These are phyloP conservation scores for Dalbergia cultrata DNA, from an alignment of 306 rosid genomes.

Conservation along the genomic window DNA sequence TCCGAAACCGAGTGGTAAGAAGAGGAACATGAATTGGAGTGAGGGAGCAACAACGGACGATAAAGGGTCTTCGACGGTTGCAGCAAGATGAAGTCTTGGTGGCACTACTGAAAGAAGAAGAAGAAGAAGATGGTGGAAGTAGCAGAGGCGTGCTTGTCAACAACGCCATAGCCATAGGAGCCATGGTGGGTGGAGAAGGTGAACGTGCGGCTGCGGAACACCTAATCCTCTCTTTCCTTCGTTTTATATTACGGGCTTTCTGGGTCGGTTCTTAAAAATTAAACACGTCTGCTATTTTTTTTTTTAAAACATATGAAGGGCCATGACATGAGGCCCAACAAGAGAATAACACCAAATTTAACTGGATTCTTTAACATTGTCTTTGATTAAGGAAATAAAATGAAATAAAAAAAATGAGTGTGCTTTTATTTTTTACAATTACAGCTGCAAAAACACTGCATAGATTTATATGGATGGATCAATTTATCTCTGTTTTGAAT, in stretches of 20 bases:
- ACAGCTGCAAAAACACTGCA: too few relatives aligned
- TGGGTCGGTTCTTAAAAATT: background rate
- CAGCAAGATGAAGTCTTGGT: slow-evolving; percentile 29
- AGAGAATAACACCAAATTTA: too few relatives aligned
- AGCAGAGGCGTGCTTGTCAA: slow-evolving; percentile 28
- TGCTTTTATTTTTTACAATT: too few relatives aligned
- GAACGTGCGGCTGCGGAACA: slow-evolving; percentile 37
- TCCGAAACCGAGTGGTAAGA: slow-evolving; percentile 38
- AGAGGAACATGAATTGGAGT: background rate
- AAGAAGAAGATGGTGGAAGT: slow-evolving; percentile 17
- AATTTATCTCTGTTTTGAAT: too few relatives aligned
- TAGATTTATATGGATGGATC: too few relatives aligned
- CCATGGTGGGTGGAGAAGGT: background rate
- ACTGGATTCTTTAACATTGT: too few relatives aligned
- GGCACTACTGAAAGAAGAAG: slow-evolving; percentile 27
- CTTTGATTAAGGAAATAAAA: too few relatives aligned
- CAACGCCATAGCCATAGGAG: slow-evolving; percentile 61
- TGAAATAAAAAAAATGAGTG: too few relatives aligned
- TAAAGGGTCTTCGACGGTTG: slow-evolving; percentile 12
- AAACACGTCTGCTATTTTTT: background rate
- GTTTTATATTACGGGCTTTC: background rate
- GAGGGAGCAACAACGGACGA: slow-evolving; percentile 29
- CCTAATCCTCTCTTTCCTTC: slow-evolving; percentile 39
- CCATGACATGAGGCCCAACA: background rate
- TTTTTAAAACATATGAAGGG: too few relatives aligned